Evolutionary conservation across 805 yeast genomes (phyloP), one percentile per base, ranked within the genome.

Genomic region (Ogataea nitratoaversa): DNA sequence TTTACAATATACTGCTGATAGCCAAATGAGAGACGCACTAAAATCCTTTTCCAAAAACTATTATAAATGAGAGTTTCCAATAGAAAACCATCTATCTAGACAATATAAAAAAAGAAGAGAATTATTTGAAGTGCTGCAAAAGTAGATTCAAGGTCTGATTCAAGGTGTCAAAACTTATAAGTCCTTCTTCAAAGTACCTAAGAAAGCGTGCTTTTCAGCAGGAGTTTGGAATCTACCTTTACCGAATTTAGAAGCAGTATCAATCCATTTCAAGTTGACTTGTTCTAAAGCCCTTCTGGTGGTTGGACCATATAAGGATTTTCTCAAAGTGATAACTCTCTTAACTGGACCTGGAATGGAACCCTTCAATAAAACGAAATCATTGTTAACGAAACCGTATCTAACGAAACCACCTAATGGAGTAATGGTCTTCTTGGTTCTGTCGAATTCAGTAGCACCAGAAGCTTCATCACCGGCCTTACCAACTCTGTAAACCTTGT

Each of bases 191-290:
- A 93, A 84, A 68, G 99, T 91, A 80, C 99, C 99, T 80, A 90
- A 66, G 91, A 93, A 93, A 70, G 99, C 95, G 70, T 84, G 89
- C 90, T 95, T 95, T 83, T 93, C 99, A 73, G 97, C 98, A 66
- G 97, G 95, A 68, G 99, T 93, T 81, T 93, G 99, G 98, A 93
- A 93, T 84, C 99, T 93, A 82, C 99, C 99, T 88, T 93, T 95
- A 85, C 99, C 99, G 90, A 93, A 93, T 78, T 91, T 90, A 68
- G 99, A 93, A 70, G 99, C 96, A 65, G 99, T 93, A 75, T 93
- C 99, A 71, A 93, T 93, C 99, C 98, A 93, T 79, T 93, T 93
- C 76, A 93, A 86, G 82, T 76, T 79, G 60, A 91, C 96, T 76
- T 88, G 73, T 82, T 93, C 99, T 63, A 84, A 71, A 64, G 98